Base-by-base conservation (phyloP, 1,284 basidiomycete species). In the Coniferiporia sulphurascens region DNA sequence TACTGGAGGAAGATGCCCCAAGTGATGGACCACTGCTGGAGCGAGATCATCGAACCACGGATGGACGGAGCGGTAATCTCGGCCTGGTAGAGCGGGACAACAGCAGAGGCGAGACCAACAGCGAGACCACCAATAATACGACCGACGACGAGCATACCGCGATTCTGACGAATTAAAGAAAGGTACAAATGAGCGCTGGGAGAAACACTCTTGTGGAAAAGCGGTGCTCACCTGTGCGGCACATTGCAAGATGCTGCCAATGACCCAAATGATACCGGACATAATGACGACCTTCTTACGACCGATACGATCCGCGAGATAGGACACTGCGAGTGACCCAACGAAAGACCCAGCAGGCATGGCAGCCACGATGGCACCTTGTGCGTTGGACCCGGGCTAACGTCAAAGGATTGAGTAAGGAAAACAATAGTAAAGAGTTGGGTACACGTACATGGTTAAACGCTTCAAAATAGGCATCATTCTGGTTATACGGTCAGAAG, bases 11-110 rank as follows among this genome's bases (percentile, higher is more conserved):
- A 76, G 66, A 89, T 87, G 71, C 86, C 87, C 84, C 85, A 87
- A 0, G 87, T 88, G 66, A 87, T 88, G 6, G 84, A 76, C 81
- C 87, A 89, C 76, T 91, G 89, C 67, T 91, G 88, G 60, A 91
- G 72, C 4, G 88, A 83, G 45, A 91, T 85, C 63, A 90, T 78
- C 38, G 87, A 83, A 41, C 89, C 89, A 67, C 89, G 86, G 66
- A 90, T 86, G 17, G 77, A 70, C 21, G 86, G 86, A 4, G 81
- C 79, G 41, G 84, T 83, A 63, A 89, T 82, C 72, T 89, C 88
- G 41, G 85, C 84, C 70, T 90, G 88, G 68, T 89, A 89, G 63
- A 88, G 77, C 7, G 86, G 86, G 1, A 88, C 84, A 35, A 84
- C 76, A 21, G 79, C 75, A 52, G 81, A 83, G 21, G 81, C 72